Evolutionary conservation across 2,329 filamentous ascomycete genomes (phyloP), one percentile per base, ranked within the genome.

Genomic region (Beauveria australis): DNA sequence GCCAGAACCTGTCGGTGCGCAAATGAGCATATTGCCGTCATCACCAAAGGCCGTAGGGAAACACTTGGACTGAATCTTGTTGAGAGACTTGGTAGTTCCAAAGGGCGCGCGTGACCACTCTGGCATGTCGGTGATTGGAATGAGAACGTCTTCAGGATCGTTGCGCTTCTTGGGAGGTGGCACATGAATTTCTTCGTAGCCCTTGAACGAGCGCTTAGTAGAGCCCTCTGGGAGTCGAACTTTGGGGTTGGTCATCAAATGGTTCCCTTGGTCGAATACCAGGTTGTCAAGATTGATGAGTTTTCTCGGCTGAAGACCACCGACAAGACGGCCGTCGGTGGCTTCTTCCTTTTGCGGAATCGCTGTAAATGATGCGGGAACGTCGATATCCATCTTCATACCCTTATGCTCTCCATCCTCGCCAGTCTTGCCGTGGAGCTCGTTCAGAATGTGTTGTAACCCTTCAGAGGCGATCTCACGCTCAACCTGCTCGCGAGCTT

Each of bases 211-310:
- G 53, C 92, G 85, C 74, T 97, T 97, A 0, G 91, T 97, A 2
- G 94, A 96, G 12, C 94, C 94, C 71, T 96, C 91, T 0, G 94
- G 94, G 22, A 99, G 81, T 64, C 89, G 89, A 52, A 99, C 94
- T 71, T 92, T 97, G 7, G 92, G 89, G 68, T 99, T 99, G n/a
- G 94, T 97, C 93, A 97, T 99, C 48, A 99, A 81, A 78, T 99
- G 94, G 69, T 97, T 99, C 58, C 94, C 94, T 75, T 97, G 93
- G 67, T 97, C 94, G 71, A 99, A 99, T 44, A 97, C 84, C 40
- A 99, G 84, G 68, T 97, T 97, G 61, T 99, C 93, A 56, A 99
- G 80, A 71, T 97, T 97, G 72, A 99, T 91, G 49, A 91, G 78
- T 70, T 90, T 91, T 66, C 87, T 87, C 2, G 95, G 94, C 68